Evolutionary conservation across 2,329 filamentous ascomycete species (phyloP).

Genomic region (Aphanoascus verrucosus): DNA sequence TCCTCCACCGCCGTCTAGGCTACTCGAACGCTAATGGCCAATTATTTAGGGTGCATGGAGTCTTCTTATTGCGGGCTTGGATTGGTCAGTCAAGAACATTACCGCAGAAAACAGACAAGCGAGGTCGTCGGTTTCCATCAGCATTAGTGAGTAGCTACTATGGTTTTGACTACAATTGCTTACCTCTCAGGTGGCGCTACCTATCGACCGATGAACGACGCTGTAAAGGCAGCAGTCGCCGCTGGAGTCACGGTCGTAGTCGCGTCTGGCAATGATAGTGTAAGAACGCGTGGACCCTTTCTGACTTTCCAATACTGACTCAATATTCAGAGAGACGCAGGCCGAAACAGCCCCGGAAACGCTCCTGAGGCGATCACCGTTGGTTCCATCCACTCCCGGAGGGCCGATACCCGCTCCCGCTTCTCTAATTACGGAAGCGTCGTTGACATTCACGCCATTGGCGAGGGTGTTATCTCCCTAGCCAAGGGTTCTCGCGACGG

Average conservation of each 20-base stretch:
- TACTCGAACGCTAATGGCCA: neutral
- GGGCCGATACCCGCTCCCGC: conserved; percentile 21
- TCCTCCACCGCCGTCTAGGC: neutral
- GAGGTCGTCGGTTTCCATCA: conserved; percentile 3
- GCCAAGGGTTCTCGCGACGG: conserved; percentile 96
- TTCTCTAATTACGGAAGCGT: conserved; percentile 99
- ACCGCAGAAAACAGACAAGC: conserved; percentile 1
- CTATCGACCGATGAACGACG: conserved; percentile 54
- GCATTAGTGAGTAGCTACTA: conserved; percentile 3
- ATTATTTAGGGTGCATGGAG: conserved; percentile 4
- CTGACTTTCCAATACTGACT: conserved; percentile 36
- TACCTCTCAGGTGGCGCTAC: conserved; percentile 1
- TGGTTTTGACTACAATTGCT: neutral
- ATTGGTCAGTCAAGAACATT: conserved; percentile 9
- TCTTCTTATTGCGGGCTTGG: conserved; percentile 1
- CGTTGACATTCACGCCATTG: conserved; percentile 97
- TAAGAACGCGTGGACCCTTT: conserved; percentile 98
- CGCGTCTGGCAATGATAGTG: conserved; percentile 96
- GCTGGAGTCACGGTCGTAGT: conserved; percentile 95
- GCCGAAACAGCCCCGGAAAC: conserved; percentile 7
- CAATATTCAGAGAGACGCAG: neutral
- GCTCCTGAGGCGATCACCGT: conserved; percentile 3
- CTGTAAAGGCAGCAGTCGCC: conserved; percentile 85
- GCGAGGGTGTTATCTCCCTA: conserved; percentile 91
- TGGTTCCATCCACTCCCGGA: conserved; percentile 5